A percentile compares a stretch with the other conserved stretches of the same genome.
These are phyloP conservation scores for Trametes cingulata DNA, from an alignment of 768 basidiomycete species.

Conservation along the genomic window DNA sequence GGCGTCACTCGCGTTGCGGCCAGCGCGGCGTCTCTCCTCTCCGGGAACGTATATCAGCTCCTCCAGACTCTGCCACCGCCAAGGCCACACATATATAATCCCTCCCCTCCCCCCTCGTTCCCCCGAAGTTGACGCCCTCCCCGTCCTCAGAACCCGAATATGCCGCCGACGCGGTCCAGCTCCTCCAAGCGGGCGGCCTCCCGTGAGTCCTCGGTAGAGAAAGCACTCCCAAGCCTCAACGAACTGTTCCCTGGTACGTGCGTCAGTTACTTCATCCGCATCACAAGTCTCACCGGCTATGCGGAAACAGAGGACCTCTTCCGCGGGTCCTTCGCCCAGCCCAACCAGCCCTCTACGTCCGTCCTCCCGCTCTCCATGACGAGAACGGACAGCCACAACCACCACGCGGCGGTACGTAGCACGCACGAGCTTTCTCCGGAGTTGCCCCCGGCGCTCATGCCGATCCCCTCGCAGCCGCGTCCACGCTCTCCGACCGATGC, in stretches of 20 bases:
- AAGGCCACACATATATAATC: slow-evolving; percentile 6
- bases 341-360: neutral
- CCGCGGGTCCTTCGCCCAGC: slow-evolving; percentile 13
- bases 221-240: slow-evolving; percentile 27
- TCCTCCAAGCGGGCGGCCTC: neutral
- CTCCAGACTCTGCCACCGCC: slow-evolving; percentile 2
- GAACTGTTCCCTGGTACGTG: slow-evolving; percentile 26
- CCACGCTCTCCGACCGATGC: slow-evolving; percentile 9
- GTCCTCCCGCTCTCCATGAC: slow-evolving; percentile 15
- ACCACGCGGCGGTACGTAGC: slow-evolving; percentile 1
- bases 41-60: neutral
- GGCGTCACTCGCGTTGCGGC: slow-evolving; percentile 1
- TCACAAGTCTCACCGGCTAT: neutral
- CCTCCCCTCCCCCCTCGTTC: neutral
- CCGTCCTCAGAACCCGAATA: neutral
- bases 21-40: neutral
- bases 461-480: slow-evolving; percentile 7
- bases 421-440: slow-evolving; percentile 11
- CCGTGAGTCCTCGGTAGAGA: slow-evolving; percentile 6
- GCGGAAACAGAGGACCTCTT: slow-evolving; percentile 18
- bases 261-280: neutral
- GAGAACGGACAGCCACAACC: neutral
- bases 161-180: slow-evolving; percentile 1
- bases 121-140: neutral
- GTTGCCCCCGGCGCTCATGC: slow-evolving; percentile 11